Base-by-base conservation (phyloP, 1,284 basidiomycete genomes). In the Bondarzewia mesenterica region DNA sequence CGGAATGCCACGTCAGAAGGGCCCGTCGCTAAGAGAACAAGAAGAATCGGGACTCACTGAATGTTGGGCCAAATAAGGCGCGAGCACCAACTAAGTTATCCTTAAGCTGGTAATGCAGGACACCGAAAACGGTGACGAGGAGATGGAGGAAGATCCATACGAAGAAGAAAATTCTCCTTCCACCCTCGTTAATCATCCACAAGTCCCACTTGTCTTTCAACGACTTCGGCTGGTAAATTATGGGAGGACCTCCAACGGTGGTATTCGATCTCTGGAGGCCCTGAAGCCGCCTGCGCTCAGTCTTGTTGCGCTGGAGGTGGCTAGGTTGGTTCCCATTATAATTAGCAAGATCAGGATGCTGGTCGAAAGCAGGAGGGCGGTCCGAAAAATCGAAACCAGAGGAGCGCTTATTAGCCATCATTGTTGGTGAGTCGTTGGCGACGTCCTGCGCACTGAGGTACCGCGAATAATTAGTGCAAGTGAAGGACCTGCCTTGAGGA, bases 181-280 rank as follows among this genome's bases (percentile, higher is more conserved):
- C 80, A 41, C 90, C 92, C 61, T 93, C 90, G 62, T 93, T 93
- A 62, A 93, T 89, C 85, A 91, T 87, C 91, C 92, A 94, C 25
- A 81, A 58, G 54, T 77, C 72, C 59, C 80, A 74, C 54, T 65
- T 76, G 53, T 80, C 71, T 39, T 59, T 58, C 48, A 67, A 60
- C 25, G 70, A 65, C 39, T 58, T 63, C 43, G 70, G 63, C 57
- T 66, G 59, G 43, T 58, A 60, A 3, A 70, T 67, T 3, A 58
- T 57, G 16, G 59, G 58, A 21, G 57, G 57, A 1, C 54, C 52
- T 4, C 22, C 25, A 22, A 23, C 14, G 25, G 70, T 66, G 4
- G 70, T 77, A 41, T 69, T 68, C 3, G 75, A 64, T 42, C 81
- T 71, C 65, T 90, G 85, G 43, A 93, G 74, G 3, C 86, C 85